Percentiles rank a stretch among this genome's conserved stretches.
Evolutionary conservation across 2,329 filamentous ascomycete species (phyloP).

Genomic region (Dactylellina sp.): DNA sequence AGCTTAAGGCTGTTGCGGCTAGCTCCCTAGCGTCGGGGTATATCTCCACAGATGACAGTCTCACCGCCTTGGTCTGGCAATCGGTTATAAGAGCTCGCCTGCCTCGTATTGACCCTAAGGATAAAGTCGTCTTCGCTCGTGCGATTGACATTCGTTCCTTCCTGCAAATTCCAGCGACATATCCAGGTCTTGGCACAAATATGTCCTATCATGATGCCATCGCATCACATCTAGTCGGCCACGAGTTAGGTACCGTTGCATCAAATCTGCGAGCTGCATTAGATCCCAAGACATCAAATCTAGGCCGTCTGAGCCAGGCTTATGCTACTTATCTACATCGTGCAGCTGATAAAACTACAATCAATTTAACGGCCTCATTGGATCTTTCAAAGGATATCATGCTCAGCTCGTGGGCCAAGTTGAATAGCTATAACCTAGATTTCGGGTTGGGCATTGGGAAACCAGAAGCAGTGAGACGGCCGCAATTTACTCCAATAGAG

Average conservation of each 20-base stretch:
- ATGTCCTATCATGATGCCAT: slow-evolving; percentile 65
- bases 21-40: slow-evolving; percentile 61
- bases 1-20: slow-evolving; percentile 65
- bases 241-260: slow-evolving; percentile 63
- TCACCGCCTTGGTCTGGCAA: slow-evolving; percentile 69
- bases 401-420: slow-evolving; percentile 70
- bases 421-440: slow-evolving; percentile 66
- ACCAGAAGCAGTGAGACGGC: slow-evolving; percentile 67
- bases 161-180: slow-evolving; percentile 65
- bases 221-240: slow-evolving; percentile 60
- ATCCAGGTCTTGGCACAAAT: slow-evolving; percentile 68
- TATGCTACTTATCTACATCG: slow-evolving; percentile 64
- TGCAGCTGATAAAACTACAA: slow-evolving; percentile 62
- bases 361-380: slow-evolving; percentile 63
- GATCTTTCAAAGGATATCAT: slow-evolving; percentile 66
- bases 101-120: slow-evolving; percentile 60
- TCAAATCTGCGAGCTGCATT: slow-evolving; percentile 64
- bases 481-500: slow-evolving; percentile 66
- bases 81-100: slow-evolving; percentile 65
- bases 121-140: slow-evolving; percentile 64
- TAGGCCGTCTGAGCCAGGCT: slow-evolving; percentile 63
- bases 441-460: slow-evolving; percentile 67
- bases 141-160: slow-evolving; percentile 67
- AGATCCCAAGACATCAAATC: slow-evolving; percentile 62
- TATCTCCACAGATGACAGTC: slow-evolving; percentile 69